Evolutionary conservation across 257 asterid genomes (phyloP).

Genomic region (Pogostemon cablin): DNA sequence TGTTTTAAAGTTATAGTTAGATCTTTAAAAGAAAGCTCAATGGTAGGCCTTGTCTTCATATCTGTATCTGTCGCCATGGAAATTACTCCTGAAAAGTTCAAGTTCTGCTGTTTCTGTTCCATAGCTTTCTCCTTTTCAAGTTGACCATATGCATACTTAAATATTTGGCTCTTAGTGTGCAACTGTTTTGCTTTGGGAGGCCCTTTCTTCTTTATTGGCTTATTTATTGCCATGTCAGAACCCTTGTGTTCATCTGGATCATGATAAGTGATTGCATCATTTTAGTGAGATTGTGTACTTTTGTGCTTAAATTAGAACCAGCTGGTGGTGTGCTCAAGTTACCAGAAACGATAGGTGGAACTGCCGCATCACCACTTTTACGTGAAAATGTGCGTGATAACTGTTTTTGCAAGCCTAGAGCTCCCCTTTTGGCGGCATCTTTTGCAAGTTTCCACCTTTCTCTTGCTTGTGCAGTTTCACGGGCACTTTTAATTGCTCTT

Average conservation of each 20-base stretch:
- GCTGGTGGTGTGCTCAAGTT: constrained; percentile 33
- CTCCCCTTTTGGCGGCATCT: constrained; percentile 63
- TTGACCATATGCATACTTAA: constrained; percentile 91
- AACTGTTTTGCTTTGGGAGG: constrained; percentile 53
- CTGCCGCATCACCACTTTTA: constrained; percentile 41
- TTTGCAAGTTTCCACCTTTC: constrained; percentile 84
- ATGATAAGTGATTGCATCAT: constrained; percentile 66
- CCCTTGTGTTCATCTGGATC: constrained; percentile 63
- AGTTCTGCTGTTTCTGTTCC: constrained; percentile 73
- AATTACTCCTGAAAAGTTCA: constrained; percentile 89
- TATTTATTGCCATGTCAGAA: constrained; percentile 68
- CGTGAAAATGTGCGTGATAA: constrained; percentile 75
- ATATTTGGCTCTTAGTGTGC: constrained; percentile 89
- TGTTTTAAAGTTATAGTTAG: constrained; percentile 74
- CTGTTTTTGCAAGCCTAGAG: constrained; percentile 65
- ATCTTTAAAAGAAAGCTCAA: constrained; percentile 88
- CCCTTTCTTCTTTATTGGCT: constrained; percentile 67
- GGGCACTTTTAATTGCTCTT: constrained; percentile 83
- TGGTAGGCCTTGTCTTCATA: constrained; percentile 63
- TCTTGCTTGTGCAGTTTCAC: constrained; percentile 91
- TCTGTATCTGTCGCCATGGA: constrained; percentile 85
- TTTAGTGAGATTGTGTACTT: constrained; percentile 58
- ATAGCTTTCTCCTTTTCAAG: constrained; percentile 95
- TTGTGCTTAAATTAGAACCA: constrained; percentile 48
- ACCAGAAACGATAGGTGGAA: constrained; percentile 47